Evolutionary conservation across 305 asterid genomes (phyloP).

Genomic region (Fraxinus baroniana): DNA sequence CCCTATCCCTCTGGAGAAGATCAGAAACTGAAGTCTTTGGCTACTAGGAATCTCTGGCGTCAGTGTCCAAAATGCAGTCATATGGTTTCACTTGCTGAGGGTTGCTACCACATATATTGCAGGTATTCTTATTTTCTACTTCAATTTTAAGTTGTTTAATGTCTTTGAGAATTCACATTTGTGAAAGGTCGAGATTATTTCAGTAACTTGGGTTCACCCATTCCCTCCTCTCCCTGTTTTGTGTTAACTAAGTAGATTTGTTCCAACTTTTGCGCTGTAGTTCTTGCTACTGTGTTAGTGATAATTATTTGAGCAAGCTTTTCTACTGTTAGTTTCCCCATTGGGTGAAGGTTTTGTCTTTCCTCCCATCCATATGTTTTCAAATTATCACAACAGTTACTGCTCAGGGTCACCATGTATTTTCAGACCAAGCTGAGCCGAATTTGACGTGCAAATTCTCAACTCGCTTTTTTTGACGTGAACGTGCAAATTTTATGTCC

Average conservation of each 20-base stretch:
- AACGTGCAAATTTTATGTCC: not conserved
- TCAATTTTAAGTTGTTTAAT: not conserved
- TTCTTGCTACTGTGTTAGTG: not conserved
- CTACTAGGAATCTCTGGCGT: constrained; percentile 48
- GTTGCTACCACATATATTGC: constrained; percentile 72
- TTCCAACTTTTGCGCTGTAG: not conserved
- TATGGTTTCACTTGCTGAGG: constrained; percentile 57
- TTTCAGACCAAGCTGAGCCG: not conserved
- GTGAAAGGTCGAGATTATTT: not conserved
- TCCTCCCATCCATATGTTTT: not conserved
- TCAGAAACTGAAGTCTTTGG: constrained; percentile 44
- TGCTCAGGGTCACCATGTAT: not conserved
- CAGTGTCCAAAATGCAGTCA: constrained; percentile 55
- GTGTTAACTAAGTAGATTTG: not conserved
- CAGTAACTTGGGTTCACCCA: not conserved
- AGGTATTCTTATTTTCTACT: constrained; percentile 35
- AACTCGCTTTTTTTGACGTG: not conserved
- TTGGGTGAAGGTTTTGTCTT: not conserved
- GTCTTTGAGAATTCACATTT: constrained; percentile 4
- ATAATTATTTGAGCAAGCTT: not conserved
- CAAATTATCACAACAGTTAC: not conserved
- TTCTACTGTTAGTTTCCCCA: not conserved
- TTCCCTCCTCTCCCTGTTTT: not conserved
- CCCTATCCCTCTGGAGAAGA: constrained; percentile 42
- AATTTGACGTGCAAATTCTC: not conserved